Conservation (phyloP, 2,329 filamentous ascomycete species). For the Sporothrix schenckii region DNA sequence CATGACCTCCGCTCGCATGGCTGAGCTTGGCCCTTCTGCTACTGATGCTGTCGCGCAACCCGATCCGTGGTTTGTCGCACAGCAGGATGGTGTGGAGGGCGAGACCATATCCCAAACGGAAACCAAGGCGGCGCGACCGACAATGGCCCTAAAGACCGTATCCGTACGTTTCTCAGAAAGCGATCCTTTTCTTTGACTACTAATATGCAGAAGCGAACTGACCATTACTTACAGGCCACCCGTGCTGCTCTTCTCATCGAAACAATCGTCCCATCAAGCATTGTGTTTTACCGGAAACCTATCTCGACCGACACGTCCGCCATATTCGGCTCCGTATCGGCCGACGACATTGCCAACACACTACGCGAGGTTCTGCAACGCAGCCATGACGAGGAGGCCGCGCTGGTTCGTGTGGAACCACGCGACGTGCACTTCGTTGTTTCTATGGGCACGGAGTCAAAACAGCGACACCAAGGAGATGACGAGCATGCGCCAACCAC, state of each 20-base stretch:
- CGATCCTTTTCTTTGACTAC: not conserved
- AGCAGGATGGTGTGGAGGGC: not conserved
- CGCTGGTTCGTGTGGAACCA: conserved; percentile 44
- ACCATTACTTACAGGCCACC: conserved; percentile 41
- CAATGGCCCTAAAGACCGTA: conserved; percentile 22
- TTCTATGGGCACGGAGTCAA: conserved; percentile 30
- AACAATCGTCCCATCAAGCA: conserved; percentile 43
- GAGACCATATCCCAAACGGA: not conserved
- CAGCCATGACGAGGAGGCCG: conserved; percentile 42
- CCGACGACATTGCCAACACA: conserved; percentile 43
- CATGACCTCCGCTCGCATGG: conserved; percentile 43
- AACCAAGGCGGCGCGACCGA: not conserved
- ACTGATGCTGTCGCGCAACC: conserved; percentile 41
- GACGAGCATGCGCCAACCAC: conserved; percentile 40
- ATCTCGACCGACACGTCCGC: conserved; percentile 37
- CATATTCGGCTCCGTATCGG: conserved; percentile 52
- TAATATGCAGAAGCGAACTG: not conserved
- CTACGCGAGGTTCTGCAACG: conserved; percentile 45
- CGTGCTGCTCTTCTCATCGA: conserved; percentile 45
- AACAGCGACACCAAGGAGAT: conserved; percentile 22
- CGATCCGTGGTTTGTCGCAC: conserved; percentile 39
- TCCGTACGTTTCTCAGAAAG: conserved; percentile 30
- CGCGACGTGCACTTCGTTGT: conserved; percentile 43
- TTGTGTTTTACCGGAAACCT: conserved; percentile 47
- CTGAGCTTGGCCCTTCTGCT: conserved; percentile 40